Evolutionary conservation across 2,329 filamentous ascomycete species (phyloP), one percentile per base, ranked within the genome.

Genomic region (Alternaria triticimaculans): DNA sequence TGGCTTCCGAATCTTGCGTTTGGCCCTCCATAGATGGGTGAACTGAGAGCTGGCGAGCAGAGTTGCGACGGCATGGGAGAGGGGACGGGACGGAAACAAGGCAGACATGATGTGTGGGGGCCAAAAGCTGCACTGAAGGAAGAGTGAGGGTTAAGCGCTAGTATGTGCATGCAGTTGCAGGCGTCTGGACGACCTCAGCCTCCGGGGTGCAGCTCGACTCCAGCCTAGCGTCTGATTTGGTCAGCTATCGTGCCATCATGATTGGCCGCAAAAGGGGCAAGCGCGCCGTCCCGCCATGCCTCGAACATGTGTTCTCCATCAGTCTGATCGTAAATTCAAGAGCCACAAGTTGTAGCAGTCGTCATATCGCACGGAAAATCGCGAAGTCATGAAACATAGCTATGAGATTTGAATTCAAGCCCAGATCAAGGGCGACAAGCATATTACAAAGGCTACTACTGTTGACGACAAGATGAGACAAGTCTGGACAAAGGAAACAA

Each of bases 381-480:
- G 3, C 8, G 7, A 6, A 26, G 43, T 45, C 18, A 45, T 14
- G 5, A 45, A 45, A 14, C 20, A 21, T 37, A 44, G 56, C 6
- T 49, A 50, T 20, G 10, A 41, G n/a, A 61, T 50, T 21, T 33
- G 45, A 57, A 61, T 61, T 61, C 25, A 54, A 57, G 18, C 62
- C 53, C 53, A 26, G 41, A 10, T 55, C 48, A 55, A 58, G 59
- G 58, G 50, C 41, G 44, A 58, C 57, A 26, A 12, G 11, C 25
- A 18, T 41, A 64, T 55, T 60, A 64, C 53, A 64, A 58, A 26
- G 28, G 45, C 43, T 53, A 55, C 57, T 64, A 63, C 20, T 56
- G 49, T 50, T 64, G 37, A 61, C 43, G 46, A 48, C 51, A 59
- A 62, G 37, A 53, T 28, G 20, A 51, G 56, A 11, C 21, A 30